A percentile compares a stretch with the other conserved stretches of the same genome.
Evolutionary conservation across 805 yeast species (phyloP).

Genomic region (Metschnikowia chrysomelidarum): DNA sequence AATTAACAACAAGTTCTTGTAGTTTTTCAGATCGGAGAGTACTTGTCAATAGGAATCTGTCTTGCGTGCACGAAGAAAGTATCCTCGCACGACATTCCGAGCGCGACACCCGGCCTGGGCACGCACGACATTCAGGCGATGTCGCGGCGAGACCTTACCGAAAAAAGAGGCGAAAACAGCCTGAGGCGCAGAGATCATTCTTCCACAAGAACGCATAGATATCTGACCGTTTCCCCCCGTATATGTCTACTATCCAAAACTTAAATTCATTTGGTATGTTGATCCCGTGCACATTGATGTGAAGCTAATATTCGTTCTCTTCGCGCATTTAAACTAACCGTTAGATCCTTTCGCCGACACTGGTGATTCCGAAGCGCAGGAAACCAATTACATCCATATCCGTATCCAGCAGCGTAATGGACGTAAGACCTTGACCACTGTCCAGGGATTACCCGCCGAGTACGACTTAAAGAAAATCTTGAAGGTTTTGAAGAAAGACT

Average conservation of each 20-base stretch:
- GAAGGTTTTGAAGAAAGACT: constrained; percentile 93
- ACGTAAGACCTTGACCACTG: constrained; percentile 97
- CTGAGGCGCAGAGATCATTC: constrained; percentile 2
- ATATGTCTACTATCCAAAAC: constrained; percentile 90
- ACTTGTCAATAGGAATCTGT: too few species aligned
- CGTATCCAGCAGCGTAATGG: constrained; percentile 99
- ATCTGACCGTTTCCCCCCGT: constrained; percentile 17
- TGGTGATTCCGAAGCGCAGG: constrained; percentile 98
- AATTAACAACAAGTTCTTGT: too few species aligned
- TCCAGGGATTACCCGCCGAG: constrained; percentile 94
- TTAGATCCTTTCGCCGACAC: constrained; percentile 98
- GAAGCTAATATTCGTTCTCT: too few species aligned
- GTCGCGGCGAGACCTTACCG: constrained; percentile 5
- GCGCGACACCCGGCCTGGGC: too few species aligned
- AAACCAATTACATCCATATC: constrained; percentile 93
- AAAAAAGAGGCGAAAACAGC: constrained; percentile 8
- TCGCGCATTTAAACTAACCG: constrained; percentile 9
- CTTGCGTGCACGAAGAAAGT: too few species aligned
- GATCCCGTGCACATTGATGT: neutral
- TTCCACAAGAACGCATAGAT: constrained; percentile 10
- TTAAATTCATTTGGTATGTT: constrained; percentile 68
- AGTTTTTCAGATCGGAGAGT: too few species aligned
- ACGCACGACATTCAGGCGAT: constrained; percentile 8
- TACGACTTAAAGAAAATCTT: constrained; percentile 92
- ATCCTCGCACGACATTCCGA: too few species aligned